Evolutionary conservation across 163 green algal genomes (phyloP), one percentile per base, ranked within the genome.

Genomic region (Botryococcus braunii): DNA sequence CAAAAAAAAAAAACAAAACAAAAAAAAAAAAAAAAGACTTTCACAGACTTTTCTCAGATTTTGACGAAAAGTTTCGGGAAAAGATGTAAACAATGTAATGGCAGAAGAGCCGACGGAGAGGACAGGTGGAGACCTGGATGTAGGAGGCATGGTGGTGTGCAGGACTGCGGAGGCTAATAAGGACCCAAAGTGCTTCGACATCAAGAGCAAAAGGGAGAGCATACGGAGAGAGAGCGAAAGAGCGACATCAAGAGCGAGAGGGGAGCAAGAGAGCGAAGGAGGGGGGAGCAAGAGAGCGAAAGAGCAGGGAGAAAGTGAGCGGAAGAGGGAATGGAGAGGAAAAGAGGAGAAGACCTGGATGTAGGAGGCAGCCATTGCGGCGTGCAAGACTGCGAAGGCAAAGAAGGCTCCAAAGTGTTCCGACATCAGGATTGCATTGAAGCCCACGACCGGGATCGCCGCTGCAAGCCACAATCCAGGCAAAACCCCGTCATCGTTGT

Each of bases 351-450:
- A 40, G 32, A 84, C 68, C 49, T 81, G 77, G 62, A 84, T 76
- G 48, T 80, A 86, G 25, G 65, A 59, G 71, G 83, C 79, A 62
- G 59, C 78, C 36, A 89, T 62, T 6, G 82, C 89, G 27, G 80
- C 77, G 72, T 97, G 89, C 62, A 97, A 80, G 27, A 94, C 73
- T 1, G 74, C 84, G 78, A 95, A 95, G 3, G 85, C 83, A n/a
- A 97, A 77, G 85, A 97, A 97, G 13, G 86, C 83, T 40, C 77
- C 90, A 82, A 98, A 97, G 85, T 98, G 92, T 81, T 98, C 92
- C 0, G 74, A 89, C 82, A 92, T 97, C 31, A 95, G 79, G 23
- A 98, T 86, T 0, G 92, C 92, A 68, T 97, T 97, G 85, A 97
- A 97, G 69, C 92, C 92, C 38, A 98, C 88, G 25, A 97, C 92